Conservation (phyloP, 208 protist genomes). For the Leishmania amazonensis region DNA sequence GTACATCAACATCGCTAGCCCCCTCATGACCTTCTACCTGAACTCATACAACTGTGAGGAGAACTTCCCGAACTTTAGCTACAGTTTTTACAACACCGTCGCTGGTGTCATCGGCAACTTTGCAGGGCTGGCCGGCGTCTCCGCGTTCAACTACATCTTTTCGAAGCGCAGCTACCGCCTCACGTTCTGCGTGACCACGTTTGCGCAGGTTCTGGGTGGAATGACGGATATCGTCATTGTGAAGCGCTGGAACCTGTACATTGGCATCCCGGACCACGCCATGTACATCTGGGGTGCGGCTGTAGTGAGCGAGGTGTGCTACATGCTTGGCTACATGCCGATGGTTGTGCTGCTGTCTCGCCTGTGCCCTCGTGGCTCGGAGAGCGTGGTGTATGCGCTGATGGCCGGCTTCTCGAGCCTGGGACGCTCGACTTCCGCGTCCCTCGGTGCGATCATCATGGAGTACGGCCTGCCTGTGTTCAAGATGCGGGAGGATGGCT, state of each 20-base stretch:
- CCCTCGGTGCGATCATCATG: slow-evolving; percentile 55
- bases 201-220: slow-evolving; percentile 38
- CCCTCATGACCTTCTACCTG: slow-evolving; percentile 52
- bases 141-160: slow-evolving; percentile 61
- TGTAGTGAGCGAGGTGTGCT: slow-evolving; percentile 53
- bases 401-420: slow-evolving; percentile 74
- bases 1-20: slow-evolving; percentile 47
- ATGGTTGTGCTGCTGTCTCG: slow-evolving; percentile 73
- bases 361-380: slow-evolving; percentile 73
- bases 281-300: slow-evolving; percentile 79
- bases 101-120: slow-evolving; percentile 45
- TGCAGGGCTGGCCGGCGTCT: slow-evolving; percentile 47
- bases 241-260: slow-evolving; percentile 60
- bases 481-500: slow-evolving; percentile 14
- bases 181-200: slow-evolving; percentile 39
- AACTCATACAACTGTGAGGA: slow-evolving; percentile 41
- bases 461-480: slow-evolving; percentile 45
- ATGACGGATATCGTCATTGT: slow-evolving; percentile 70
- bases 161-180: slow-evolving; percentile 52
- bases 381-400: slow-evolving; percentile 77
- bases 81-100: slow-evolving; percentile 70
- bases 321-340: slow-evolving; percentile 80
- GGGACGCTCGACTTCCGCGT: slow-evolving; percentile 40
- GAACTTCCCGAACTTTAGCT: slow-evolving; percentile 59
- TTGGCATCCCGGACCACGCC: slow-evolving; percentile 54